Evolutionary conservation across 176 grass and related monocot genomes (phyloP), one percentile per base, ranked within the genome.

Genomic region (Luzula sylvatica): DNA sequence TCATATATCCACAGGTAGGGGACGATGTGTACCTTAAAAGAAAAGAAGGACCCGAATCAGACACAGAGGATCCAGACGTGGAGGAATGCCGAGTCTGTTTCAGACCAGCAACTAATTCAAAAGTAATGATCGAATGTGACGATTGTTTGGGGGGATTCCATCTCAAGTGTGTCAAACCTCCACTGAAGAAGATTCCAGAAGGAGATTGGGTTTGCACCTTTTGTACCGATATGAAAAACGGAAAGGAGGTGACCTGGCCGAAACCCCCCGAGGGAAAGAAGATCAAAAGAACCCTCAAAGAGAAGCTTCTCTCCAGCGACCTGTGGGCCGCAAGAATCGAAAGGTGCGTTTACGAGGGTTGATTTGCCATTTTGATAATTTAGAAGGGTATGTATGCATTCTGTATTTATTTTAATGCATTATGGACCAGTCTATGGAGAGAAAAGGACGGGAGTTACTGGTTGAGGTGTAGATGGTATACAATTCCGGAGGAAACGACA

Each of bases 21-120:
- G 71, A 96, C 23, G 80, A 96, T 63, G 74, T 96, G 17, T 96
- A 96, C 51, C 64, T 96, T 26, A 96, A 96, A 71, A 79, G 83
- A 46, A 55, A 17, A 65, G 84, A 86, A 57, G 74, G 52, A 1
- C 20, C 57, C 21, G 90, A 82, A 20, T 96, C 77, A 7, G 90
- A 86, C 26, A 55, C 61, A 2, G 90, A 89, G 21, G 84, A 96
- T 1, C 74, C 72, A 0, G 81, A 82, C 40, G 57, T 42, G 29
- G 90, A 96, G 65, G 78, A 60, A 28, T 96, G 90, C 58, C 77
- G 74, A 35, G 68, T 86, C 23, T 96, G 84, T 68, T 96, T 89
- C 58, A 71, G 71, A 64, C 59, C 59, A 32, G 8, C 70, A 38
- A 60, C 74, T 9, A 38, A 71, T 32, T 52, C 38, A 25, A 67